Conservation (phyloP, 1,139 yeast genomes). For the Arxiozyma telluris region DNA sequence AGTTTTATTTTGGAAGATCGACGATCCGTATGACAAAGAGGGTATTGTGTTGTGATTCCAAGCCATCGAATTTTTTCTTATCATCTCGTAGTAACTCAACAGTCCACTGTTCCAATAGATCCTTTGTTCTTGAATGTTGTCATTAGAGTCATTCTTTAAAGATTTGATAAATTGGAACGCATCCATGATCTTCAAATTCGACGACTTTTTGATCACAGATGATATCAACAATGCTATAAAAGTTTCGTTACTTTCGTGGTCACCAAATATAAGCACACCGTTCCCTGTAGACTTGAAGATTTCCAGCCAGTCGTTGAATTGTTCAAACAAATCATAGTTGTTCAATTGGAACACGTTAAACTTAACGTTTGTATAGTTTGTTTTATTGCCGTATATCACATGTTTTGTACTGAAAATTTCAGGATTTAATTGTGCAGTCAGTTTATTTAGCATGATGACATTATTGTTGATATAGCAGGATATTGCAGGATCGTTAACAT, state of each 20-base stretch:
- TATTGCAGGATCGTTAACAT: neutral
- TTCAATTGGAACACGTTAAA: constrained; percentile 17
- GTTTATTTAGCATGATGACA: constrained; percentile 9
- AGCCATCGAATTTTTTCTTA: constrained; percentile 18
- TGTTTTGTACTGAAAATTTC: neutral
- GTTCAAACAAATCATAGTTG: constrained; percentile 17
- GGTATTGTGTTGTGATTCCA: constrained; percentile 12
- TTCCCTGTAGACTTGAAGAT: constrained; percentile 18
- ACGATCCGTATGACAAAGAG: neutral
- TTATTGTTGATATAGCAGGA: constrained; percentile 10
- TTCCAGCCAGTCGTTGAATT: constrained; percentile 26
- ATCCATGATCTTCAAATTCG: constrained; percentile 18
- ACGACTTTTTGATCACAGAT: constrained; percentile 19
- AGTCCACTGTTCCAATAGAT: constrained; percentile 23
- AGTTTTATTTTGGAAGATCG: neutral
- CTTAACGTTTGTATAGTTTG: constrained; percentile 8
- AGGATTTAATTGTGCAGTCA: neutral
- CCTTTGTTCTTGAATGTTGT: constrained; percentile 13
- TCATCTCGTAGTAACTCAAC: constrained; percentile 22
- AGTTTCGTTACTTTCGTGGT: constrained; percentile 24
- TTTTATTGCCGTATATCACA: constrained; percentile 2
- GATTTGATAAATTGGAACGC: constrained; percentile 26
- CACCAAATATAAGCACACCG: constrained; percentile 23
- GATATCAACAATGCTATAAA: constrained; percentile 23
- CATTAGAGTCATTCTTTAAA: constrained; percentile 14